Conservation (phyloP, 805 yeast species). For the Limtongia smithiae region DNA sequence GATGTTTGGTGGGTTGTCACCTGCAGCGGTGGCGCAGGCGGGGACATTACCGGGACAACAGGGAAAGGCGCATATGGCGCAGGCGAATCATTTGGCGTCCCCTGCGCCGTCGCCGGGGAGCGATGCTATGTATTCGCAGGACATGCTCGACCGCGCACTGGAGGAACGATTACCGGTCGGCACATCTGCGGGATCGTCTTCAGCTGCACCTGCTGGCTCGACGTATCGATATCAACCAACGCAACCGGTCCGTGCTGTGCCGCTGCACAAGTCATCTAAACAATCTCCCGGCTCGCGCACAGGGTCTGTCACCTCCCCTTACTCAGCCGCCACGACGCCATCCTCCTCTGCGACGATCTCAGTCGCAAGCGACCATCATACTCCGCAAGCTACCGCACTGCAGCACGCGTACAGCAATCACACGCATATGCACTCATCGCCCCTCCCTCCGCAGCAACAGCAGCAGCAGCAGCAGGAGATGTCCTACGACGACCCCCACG, state of each 20-base stretch:
- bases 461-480: neutral
- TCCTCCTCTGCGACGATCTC: too few species aligned
- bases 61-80: constrained; percentile 6
- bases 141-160: constrained; percentile 26
- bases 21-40: neutral
- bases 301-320: too few species aligned
- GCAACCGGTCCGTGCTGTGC: too few species aligned
- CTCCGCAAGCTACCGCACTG: too few species aligned
- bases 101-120: constrained; percentile 51
- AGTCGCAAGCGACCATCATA: too few species aligned
- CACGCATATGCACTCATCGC: too few species aligned
- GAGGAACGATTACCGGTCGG: constrained; percentile 27
- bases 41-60: neutral
- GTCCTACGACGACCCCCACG: too few species aligned
- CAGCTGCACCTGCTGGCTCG: constrained; percentile 18
- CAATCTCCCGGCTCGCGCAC: neutral
- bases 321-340: too few species aligned
- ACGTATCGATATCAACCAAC: constrained; percentile 1
- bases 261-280: constrained; percentile 4
- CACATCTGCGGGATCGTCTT: neutral
- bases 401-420: too few species aligned
- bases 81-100: constrained; percentile 44
- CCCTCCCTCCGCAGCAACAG: neutral
- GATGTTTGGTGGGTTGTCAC: neutral
- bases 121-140: constrained; percentile 21